A percentile compares a stretch with the other conserved stretches of the same genome.
phyloP scores from a whole-genome alignment of 2,329 filamentous ascomycete species.

The Neobulgaria alba region DNA sequence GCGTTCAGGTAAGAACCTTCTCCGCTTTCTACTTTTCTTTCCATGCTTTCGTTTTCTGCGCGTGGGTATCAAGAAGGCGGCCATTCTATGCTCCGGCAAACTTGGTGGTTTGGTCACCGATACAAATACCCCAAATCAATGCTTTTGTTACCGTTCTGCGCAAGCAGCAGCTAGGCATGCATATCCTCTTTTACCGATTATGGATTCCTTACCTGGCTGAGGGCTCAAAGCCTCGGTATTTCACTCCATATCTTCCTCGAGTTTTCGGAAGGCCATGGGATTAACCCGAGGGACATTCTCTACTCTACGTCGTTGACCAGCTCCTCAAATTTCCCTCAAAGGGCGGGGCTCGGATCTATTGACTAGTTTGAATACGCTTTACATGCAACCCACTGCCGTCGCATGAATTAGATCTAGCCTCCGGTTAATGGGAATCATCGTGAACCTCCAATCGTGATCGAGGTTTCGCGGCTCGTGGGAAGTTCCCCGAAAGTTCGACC shows the following conservation, averaged over 20 bases:
- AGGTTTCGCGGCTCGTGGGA: no score
- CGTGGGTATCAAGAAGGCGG: conserved; percentile 56
- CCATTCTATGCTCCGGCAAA: conserved; percentile 36
- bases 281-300: conserved; percentile 42
- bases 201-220: conserved; percentile 33
- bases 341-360: no score
- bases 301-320: no score
- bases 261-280: conserved; percentile 40
- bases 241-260: conserved; percentile 39
- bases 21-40: conserved; percentile 8
- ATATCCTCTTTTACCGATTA: conserved; percentile 31
- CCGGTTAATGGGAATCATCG: no score
- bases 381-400: no score
- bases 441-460: no score
- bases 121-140: conserved; percentile 59
- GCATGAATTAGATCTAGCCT: no score
- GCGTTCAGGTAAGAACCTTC: conserved; percentile 32
- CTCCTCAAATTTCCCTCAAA: no score
- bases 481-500: no score
- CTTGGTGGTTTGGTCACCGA: conserved; percentile 54
- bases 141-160: conserved; percentile 23
- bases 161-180: conserved; percentile 24
- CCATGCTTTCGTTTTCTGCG: conserved; percentile 10
- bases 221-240: conserved; percentile 33
- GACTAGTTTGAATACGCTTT: no score